A percentile compares a stretch with the other conserved stretches of the same genome.
These are phyloP conservation scores for Metarhizium robertsii DNA, from an alignment of 2,329 filamentous ascomycete species.

Conservation along the genomic window DNA sequence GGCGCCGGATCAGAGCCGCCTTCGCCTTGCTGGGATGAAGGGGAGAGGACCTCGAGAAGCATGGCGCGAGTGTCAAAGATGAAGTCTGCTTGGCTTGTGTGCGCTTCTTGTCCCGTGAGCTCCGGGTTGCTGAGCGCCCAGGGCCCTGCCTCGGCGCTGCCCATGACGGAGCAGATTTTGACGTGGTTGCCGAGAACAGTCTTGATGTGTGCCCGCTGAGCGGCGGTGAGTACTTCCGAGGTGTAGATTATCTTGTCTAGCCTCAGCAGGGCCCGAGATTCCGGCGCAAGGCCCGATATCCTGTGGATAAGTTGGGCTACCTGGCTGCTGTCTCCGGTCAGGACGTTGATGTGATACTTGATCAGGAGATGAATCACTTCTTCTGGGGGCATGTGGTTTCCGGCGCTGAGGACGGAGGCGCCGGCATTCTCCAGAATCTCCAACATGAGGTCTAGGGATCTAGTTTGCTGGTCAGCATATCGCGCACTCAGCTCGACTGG, in stretches of 20 bases:
- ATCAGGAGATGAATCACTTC: conserved; percentile 17
- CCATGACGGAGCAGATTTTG: conserved; percentile 29
- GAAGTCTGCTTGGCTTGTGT: conserved; percentile 19
- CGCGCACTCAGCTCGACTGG: neutral
- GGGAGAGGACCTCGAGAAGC: conserved; percentile 26
- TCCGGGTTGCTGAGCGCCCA: conserved; percentile 24
- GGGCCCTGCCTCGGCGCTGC: conserved; percentile 32
- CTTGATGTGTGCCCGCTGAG: conserved; percentile 23
- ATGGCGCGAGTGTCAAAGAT: conserved; percentile 27
- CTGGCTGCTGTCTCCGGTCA: conserved; percentile 29
- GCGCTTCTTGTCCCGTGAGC: conserved; percentile 12
- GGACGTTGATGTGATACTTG: conserved; percentile 25
- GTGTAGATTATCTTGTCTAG: conserved; percentile 35
- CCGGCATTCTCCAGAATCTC: conserved; percentile 33
- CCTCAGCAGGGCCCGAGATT: conserved; percentile 14
- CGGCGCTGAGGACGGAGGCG: conserved; percentile 27
- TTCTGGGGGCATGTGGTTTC: conserved; percentile 15
- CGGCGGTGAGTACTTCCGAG: conserved; percentile 26
- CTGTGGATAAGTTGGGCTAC: conserved; percentile 25
- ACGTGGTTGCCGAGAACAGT: conserved; percentile 18
- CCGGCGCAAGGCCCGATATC: conserved; percentile 19
- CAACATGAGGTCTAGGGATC: conserved; percentile 28
- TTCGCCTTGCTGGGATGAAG: conserved; percentile 9
- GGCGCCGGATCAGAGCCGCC: neutral
- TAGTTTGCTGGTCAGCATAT: neutral